Evolutionary conservation across 352 stramenopile genomes (phyloP), one percentile per base, ranked within the genome.

Genomic region (Albugo candida): DNA sequence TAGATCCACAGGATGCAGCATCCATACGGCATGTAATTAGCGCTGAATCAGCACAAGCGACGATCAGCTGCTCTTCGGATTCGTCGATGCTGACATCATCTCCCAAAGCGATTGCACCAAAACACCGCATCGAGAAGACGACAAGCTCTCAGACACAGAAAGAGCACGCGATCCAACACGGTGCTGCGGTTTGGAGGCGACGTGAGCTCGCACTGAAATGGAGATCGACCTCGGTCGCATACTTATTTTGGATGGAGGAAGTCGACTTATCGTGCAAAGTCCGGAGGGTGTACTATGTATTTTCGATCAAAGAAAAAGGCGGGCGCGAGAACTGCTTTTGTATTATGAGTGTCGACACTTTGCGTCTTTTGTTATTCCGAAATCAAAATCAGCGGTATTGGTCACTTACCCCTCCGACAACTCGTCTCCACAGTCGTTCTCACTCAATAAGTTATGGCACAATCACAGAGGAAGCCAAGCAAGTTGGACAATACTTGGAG

Each of bases 241-340:
- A 69, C 31, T 36, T 84, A 17, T 83, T 61, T 36, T 87, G 71
- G 75, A 67, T 87, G 50, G 75, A 87, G 44, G 71, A 87, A 56
- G 57, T 84, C 11, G 70, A 87, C 13, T 44, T 78, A 13, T 53
- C 64, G 6, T 76, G 63, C 1, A 65, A 66, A 21, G 52, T 80
- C 12, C 75, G 75, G 4, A 62, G 64, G 11, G 68, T 87, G 10
- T 67, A 81, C 42, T 84, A 82, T 46, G 61, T 82, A 14, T 81
- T 81, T 45, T 59, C 47, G 1, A 59, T 76, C 21, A 61, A 53
- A 20, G 58, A 60, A 21, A 48, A 35, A 24, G n/a, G 38, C 3
- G 8, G 38, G 8, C 3, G 38, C 2, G 38, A 2, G 38, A 16
- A 19, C 83, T 40, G 67, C 67, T 5, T 64, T 83, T 19, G 67